A percentile compares a stretch with the other conserved stretches of the same genome.
phyloP scores from a whole-genome alignment of 495 filamentous ascomycete genomes.

The Physcia stellaris region DNA sequence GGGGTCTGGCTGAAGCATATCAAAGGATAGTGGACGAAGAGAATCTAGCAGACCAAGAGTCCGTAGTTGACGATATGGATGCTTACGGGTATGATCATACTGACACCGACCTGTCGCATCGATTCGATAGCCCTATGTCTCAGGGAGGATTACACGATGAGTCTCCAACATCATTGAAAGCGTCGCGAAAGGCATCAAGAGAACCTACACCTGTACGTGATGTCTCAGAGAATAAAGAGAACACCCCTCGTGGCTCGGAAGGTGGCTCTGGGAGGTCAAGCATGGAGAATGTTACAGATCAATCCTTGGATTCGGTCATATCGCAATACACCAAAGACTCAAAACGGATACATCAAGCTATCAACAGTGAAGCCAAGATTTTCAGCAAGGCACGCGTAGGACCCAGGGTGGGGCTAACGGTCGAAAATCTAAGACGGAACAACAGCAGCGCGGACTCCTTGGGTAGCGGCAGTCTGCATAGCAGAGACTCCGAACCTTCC shows the following conservation, averaged over 20 bases:
- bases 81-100: conserved; percentile 5
- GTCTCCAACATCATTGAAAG: conserved; percentile 11
- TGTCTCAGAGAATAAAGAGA: conserved; percentile 7
- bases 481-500: conserved; percentile 30
- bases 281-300: conserved; percentile 20
- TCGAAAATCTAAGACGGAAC: conserved; percentile 35
- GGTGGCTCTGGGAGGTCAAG: conserved; percentile 17
- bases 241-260: conserved; percentile 5
- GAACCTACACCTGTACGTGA: conserved; percentile 4
- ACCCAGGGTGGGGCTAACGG: conserved; percentile 22
- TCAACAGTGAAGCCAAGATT: conserved; percentile 29
- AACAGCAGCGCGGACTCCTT: conserved; percentile 15
- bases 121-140: conserved; percentile 5
- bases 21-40: conserved; percentile 31
- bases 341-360: conserved; percentile 29
- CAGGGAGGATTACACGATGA: conserved; percentile 7
- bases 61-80: conserved; percentile 10
- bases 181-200: conserved; percentile 14
- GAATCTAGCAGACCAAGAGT: conserved; percentile 24
- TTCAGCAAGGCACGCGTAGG: conserved; percentile 33
- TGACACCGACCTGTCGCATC: conserved; percentile 2
- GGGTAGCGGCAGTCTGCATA: conserved; percentile 23
- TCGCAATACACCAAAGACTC: conserved; percentile 31
- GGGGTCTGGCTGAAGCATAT: conserved; percentile 31
- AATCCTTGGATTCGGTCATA: conserved; percentile 21